Base-by-base conservation (phyloP, 2,329 filamentous ascomycete species). In the Drechslerella coelobrocha region DNA sequence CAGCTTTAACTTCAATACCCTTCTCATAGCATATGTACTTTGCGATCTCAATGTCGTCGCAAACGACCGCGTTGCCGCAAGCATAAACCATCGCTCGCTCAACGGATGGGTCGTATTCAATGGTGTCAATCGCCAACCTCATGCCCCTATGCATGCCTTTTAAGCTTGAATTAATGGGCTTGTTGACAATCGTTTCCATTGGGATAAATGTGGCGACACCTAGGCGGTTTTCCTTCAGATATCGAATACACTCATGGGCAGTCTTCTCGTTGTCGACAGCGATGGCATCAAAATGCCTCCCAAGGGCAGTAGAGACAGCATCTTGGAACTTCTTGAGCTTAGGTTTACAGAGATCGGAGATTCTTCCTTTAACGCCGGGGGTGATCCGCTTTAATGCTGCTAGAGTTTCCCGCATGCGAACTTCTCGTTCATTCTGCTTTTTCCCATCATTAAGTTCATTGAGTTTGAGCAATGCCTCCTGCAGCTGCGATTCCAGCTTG, bases 311-410 rank as follows among this genome's bases (percentile, higher is more conserved):
- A 75, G 91, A 91, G 73, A 99, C 90, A 48, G 94, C 94, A 74
- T 94, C 91, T 73, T 94, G 90, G 76, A 88, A 99, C 78, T 97
- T 97, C 80, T 96, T 97, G 81, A 97, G 91, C 79, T 97, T 97
- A 0, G 94, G 93, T 74, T 91, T 92, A 81, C 94, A 97, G 43
- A 99, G 85, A 74, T 96, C 91, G 73, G 91, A 91, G 48, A 97
- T 86, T 48, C 93, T 88, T 19, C 94, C 94, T 74, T 90, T 90
- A 47, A 99, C 93, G 50, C 93, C 93, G 0, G 92, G 91, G 75
- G 92, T 96, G 73, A 96, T 89, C 56, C 92, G 89, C 79, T 96
- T 96, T 76, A 99, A 83, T 29, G 90, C 88, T 9, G 88, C 87
- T 31, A 97, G 88, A 77, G 91, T 89, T 77, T 96, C 92, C 76